Percentiles rank a stretch among this genome's conserved stretches.
Evolutionary conservation across 306 rosid genomes (phyloP).

Genomic region (Biancaea sappan): DNA sequence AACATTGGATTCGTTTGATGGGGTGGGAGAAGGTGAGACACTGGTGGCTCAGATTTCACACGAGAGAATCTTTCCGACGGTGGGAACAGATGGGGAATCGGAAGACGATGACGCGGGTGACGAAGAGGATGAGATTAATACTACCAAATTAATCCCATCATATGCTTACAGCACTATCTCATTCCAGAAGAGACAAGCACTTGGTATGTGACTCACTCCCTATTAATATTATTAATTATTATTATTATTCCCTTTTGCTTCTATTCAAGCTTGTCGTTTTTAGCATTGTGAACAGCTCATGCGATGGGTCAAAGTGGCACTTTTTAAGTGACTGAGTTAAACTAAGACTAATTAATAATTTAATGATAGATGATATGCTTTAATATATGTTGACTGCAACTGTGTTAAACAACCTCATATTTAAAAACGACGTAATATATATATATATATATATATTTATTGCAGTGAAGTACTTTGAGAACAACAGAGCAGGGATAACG

Average conservation of each 20-base stretch:
- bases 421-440: not conserved
- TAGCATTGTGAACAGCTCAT: not conserved
- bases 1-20: slow-evolving; percentile 85
- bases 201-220: slow-evolving; percentile 54
- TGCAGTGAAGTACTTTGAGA: slow-evolving; percentile 87
- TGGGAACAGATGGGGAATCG: slow-evolving; percentile 46
- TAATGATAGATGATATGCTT: too few relatives aligned
- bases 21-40: slow-evolving; percentile 36
- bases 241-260: not conserved
- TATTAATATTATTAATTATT: too few relatives aligned
- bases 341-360: not conserved
- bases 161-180: slow-evolving; percentile 85
- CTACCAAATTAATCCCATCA: slow-evolving; percentile 61
- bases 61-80: slow-evolving; percentile 33
- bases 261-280: not conserved
- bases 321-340: not conserved
- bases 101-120: slow-evolving; percentile 51
- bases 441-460: not conserved
- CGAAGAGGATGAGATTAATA: slow-evolving; percentile 83
- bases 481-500: slow-evolving; percentile 84
- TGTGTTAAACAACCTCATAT: too few relatives aligned
- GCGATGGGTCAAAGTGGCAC: not conserved
- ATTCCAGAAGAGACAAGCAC: slow-evolving; percentile 88
- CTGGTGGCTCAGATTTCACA: slow-evolving; percentile 32
- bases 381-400: too few relatives aligned